Conservation (phyloP, 2,329 filamentous ascomycete genomes). For the Aspergillus fumigatiaffinis region DNA sequence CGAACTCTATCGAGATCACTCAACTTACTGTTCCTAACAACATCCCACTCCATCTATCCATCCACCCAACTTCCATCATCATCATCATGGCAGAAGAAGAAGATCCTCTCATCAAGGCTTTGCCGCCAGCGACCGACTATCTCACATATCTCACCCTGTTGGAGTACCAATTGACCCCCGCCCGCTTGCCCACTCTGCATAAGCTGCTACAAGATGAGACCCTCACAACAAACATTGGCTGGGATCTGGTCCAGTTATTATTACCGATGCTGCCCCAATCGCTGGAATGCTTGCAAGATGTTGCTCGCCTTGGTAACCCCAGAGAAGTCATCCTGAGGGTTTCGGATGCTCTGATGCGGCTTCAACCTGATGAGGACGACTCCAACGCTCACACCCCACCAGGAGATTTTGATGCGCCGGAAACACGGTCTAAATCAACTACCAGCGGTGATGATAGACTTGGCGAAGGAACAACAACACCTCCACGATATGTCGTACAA, state of each 20-base stretch:
- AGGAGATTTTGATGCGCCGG: neutral
- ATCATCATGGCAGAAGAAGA: constrained; percentile 29
- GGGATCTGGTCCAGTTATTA: constrained; percentile 61
- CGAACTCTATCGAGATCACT: neutral
- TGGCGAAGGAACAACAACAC: constrained; percentile 5
- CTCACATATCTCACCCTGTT: constrained; percentile 63
- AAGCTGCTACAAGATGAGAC: constrained; percentile 58
- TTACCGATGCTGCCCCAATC: constrained; percentile 58
- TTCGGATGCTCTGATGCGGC: constrained; percentile 56
- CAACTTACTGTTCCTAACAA: neutral
- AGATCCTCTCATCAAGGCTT: constrained; percentile 53
- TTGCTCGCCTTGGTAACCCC: constrained; percentile 60
- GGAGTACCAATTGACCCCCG: constrained; percentile 59
- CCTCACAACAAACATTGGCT: constrained; percentile 61
- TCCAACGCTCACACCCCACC: neutral
- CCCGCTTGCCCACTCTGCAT: constrained; percentile 56
- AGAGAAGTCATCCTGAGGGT: constrained; percentile 62
- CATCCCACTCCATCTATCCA: neutral
- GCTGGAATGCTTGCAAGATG: constrained; percentile 56
- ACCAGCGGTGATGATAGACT: constrained; percentile 18
- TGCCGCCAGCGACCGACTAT: constrained; percentile 61
- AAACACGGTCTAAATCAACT: constrained; percentile 3
- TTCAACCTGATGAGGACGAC: constrained; percentile 46
- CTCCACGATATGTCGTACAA: constrained; percentile 28
- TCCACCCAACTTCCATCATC: neutral